Percentiles rank a stretch among this genome's conserved stretches.
These are phyloP conservation scores for Melanomma pulvis-pyrius DNA, from an alignment of 495 filamentous ascomycete genomes.

Conservation along the genomic window DNA sequence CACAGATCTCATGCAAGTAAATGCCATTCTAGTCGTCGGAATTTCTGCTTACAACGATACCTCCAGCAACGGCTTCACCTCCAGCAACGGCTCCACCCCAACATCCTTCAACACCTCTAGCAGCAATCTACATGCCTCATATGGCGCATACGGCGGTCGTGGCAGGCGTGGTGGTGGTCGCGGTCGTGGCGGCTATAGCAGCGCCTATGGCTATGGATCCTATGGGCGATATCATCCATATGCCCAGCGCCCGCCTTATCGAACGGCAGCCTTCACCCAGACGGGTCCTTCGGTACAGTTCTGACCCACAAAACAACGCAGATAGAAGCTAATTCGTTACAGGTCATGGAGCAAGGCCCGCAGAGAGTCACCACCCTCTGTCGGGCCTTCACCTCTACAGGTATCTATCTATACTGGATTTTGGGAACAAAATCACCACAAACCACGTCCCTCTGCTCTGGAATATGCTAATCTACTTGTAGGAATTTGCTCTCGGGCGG, in stretches of 20 bases:
- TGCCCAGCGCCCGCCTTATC: not conserved
- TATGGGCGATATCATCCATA: not conserved
- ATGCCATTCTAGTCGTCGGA: too few species aligned
- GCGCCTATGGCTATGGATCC: not conserved
- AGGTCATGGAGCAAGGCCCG: not conserved
- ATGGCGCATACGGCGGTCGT: not conserved
- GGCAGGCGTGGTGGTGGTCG: not conserved
- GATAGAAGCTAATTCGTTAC: not conserved
- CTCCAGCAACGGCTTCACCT: too few species aligned
- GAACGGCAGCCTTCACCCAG: conserved; percentile 8
- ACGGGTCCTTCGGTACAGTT: not conserved
- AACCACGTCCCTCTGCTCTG: not conserved
- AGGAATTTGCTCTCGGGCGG: conserved; percentile 50
- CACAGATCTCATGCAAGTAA: too few species aligned
- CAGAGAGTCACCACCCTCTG: not conserved
- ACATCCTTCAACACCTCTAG: too few species aligned
- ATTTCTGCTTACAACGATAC: too few species aligned
- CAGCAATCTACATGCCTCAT: too few species aligned
- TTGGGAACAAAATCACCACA: not conserved
- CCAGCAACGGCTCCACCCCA: not conserved
- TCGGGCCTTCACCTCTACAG: conserved; percentile 24
- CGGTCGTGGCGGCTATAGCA: not conserved
- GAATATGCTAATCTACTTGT: conserved; percentile 47
- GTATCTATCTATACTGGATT: not conserved
- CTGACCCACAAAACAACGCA: not conserved